These are phyloP conservation scores for Tetrapyrgos nigripes DNA, from an alignment of 1,284 basidiomycete species.

Conservation along the genomic window DNA sequence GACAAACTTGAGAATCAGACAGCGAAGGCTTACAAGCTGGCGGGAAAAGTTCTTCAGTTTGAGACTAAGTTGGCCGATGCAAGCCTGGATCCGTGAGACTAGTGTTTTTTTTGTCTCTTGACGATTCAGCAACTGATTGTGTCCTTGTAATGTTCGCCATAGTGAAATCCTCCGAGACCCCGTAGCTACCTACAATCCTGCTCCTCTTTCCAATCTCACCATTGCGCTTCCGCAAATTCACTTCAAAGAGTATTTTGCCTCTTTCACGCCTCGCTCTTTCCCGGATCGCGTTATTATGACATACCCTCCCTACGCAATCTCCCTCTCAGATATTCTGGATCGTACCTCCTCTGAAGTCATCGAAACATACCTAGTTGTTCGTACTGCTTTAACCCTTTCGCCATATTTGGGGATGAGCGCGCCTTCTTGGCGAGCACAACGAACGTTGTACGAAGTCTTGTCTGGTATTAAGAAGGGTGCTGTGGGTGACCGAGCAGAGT, in stretches of 20 bases:
- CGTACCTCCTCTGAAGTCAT: conserved; percentile 76
- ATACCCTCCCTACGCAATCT: conserved; percentile 79
- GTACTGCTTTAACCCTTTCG: conserved; percentile 71
- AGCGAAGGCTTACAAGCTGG: conserved; percentile 66
- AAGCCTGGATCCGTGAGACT: conserved; percentile 76
- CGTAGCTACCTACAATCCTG: conserved; percentile 89
- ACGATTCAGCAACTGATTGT: too few relatives aligned
- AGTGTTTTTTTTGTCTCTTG: neutral
- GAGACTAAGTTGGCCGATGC: conserved; percentile 85
- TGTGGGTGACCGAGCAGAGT: conserved; percentile 82
- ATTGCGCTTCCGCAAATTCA: conserved; percentile 78
- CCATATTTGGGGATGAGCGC: conserved; percentile 76
- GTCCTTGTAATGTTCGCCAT: too few relatives aligned
- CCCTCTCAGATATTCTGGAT: conserved; percentile 75
- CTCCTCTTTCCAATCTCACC: conserved; percentile 72
- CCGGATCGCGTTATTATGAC: conserved; percentile 84
- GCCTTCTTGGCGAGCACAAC: conserved; percentile 76
- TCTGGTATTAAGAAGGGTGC: conserved; percentile 90
- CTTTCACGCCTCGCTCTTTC: conserved; percentile 81
- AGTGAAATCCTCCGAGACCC: conserved; percentile 82
- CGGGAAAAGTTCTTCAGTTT: conserved; percentile 79
- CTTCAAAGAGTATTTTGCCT: conserved; percentile 85
- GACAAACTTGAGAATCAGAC: conserved; percentile 48
- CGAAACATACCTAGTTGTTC: conserved; percentile 86
- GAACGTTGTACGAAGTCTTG: conserved; percentile 73